Percentiles rank a stretch among this genome's conserved stretches.
Evolutionary conservation across 2,329 filamentous ascomycete species (phyloP).

Genomic region (Aspergillus sp.): DNA sequence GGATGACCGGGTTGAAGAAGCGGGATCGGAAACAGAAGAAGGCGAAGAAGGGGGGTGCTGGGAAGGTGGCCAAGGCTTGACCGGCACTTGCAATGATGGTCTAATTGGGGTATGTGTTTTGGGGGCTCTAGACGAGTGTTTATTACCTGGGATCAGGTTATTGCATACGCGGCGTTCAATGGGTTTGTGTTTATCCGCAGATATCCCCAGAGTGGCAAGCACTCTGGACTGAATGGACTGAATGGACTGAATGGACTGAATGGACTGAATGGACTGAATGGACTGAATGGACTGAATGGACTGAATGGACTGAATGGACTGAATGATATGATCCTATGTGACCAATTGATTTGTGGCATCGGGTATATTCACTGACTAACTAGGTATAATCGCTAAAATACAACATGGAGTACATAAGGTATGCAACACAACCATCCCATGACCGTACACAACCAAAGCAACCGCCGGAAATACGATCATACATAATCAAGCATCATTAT

Average conservation of each 20-base stretch:
- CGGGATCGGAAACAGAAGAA: conserved; percentile 80
- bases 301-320: too few species aligned
- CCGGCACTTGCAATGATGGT: conserved; percentile 7
- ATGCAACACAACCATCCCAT: conserved; percentile 8
- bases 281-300: too few species aligned
- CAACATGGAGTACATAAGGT: conserved; percentile 14
- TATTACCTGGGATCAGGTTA: neutral
- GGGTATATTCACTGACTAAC: neutral
- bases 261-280: too few species aligned
- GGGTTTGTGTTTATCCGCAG: conserved; percentile 9
- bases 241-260: too few species aligned
- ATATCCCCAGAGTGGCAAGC: neutral
- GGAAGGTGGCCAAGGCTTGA: conserved; percentile 33
- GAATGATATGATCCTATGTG: neutral
- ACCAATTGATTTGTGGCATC: neutral
- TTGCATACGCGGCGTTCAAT: conserved; percentile 28
- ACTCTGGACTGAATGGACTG: neutral
- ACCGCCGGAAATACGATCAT: neutral
- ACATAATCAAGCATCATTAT: conserved; percentile 7
- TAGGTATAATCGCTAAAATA: conserved; percentile 13
- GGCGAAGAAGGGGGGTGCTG: conserved; percentile 57
- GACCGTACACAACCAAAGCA: conserved; percentile 9
- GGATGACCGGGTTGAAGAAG: conserved; percentile 89
- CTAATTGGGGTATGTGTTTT: too few species aligned
- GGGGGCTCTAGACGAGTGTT: neutral